phyloP scores from a whole-genome alignment of 106 monocot genomes.

The Amphibolis antarctica region DNA sequence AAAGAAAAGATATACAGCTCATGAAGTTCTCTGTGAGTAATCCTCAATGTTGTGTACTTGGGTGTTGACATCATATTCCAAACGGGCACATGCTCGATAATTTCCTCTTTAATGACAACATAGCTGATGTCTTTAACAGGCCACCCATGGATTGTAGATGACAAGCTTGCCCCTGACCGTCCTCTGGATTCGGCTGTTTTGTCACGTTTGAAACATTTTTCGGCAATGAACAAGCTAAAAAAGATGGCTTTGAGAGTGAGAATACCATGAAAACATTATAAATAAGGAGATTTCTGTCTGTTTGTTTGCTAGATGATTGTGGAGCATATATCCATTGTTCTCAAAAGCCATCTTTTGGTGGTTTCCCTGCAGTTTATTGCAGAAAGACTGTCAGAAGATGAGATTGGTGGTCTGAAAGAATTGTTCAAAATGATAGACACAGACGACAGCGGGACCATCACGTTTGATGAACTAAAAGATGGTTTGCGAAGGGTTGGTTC shows the following conservation, averaged over 20 bases:
- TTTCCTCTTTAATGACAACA: background rate
- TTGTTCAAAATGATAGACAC: slow-evolving; percentile 20
- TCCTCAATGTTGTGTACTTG: background rate
- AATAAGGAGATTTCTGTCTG: no score
- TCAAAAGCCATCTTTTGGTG: background rate
- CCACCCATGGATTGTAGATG: slow-evolving; percentile 85
- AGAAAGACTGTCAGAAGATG: slow-evolving; percentile 21
- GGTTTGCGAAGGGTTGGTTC: slow-evolving; percentile 13
- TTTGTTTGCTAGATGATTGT: background rate
- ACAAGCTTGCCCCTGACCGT: slow-evolving; percentile 60
- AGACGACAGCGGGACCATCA: slow-evolving; percentile 20
- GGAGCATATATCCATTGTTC: background rate
- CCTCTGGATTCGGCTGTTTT: slow-evolving; percentile 84
- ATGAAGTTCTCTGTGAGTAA: slow-evolving; percentile 65
- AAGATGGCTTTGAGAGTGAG: slow-evolving; percentile 88
- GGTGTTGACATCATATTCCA: background rate
- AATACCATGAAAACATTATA: no score
- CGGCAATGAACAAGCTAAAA: slow-evolving; percentile 93
- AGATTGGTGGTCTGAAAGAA: slow-evolving; percentile 21
- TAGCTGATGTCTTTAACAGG: slow-evolving; percentile 21
- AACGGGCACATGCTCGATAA: background rate
- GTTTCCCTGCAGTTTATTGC: slow-evolving; percentile 15
- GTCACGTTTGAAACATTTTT: slow-evolving; percentile 81
- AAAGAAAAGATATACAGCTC: slow-evolving; percentile 50
- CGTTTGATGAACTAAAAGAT: slow-evolving; percentile 21